These are phyloP conservation scores for Ceratocystis papillata DNA, from an alignment of 2,329 filamentous ascomycete species.

Conservation along the genomic window DNA sequence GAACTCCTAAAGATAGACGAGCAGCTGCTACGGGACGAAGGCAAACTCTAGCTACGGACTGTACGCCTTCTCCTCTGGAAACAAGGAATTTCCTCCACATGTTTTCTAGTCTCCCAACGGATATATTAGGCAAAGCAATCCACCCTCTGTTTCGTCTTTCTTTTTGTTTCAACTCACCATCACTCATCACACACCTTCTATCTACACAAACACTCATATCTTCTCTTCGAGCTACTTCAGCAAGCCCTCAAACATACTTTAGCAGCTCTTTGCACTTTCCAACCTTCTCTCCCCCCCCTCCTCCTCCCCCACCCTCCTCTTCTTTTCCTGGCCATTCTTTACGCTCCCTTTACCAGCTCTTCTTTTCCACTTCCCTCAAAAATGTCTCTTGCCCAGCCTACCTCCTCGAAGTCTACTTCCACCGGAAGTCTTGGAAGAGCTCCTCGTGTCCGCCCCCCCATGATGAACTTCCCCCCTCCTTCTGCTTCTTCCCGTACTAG, in stretches of 20 bases:
- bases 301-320: too few species aligned
- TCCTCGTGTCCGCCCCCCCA: too few species aligned
- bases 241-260: too few species aligned
- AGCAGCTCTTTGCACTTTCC: too few species aligned
- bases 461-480: not conserved
- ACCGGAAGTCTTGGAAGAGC: too few species aligned
- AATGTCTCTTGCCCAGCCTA: too few species aligned
- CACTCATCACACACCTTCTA: not conserved
- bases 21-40: not conserved
- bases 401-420: not conserved
- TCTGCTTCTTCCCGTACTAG: not conserved
- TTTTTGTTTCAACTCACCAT: not conserved
- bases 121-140: not conserved
- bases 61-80: not conserved
- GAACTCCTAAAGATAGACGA: not conserved
- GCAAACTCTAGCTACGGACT: not conserved
- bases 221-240: not conserved
- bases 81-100: not conserved
- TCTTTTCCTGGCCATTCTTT: too few species aligned
- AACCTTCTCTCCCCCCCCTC: too few species aligned
- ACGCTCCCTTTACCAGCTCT: too few species aligned
- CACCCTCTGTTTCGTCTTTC: not conserved
- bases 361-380: too few species aligned
- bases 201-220: not conserved
- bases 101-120: not conserved